Evolutionary conservation across 306 rosid genomes (phyloP).

Genomic region (Begonia loranthoides): DNA sequence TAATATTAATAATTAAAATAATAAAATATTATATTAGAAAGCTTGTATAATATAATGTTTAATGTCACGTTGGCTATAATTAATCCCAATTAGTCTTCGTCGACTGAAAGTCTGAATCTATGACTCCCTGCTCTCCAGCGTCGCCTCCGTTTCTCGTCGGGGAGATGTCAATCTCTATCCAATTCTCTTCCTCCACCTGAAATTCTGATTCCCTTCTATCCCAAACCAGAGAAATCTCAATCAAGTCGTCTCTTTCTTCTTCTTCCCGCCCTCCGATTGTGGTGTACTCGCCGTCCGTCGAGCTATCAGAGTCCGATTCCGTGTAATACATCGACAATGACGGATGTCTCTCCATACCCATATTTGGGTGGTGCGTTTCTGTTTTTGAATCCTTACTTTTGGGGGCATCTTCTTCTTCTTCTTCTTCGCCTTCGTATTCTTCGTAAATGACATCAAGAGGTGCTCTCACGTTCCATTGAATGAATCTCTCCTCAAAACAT

Average conservation of each 20-base stretch:
- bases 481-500: conserved; percentile 41
- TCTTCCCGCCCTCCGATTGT: conserved; percentile 54
- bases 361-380: conserved; percentile 4
- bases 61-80: too few relatives aligned
- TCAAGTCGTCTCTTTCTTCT: conserved; percentile 68
- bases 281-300: conserved; percentile 39
- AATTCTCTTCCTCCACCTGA: conserved; percentile 30
- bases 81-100: too few relatives aligned
- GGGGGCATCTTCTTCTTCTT: conserved; percentile 19
- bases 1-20: too few relatives aligned
- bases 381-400: neutral
- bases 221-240: conserved; percentile 68
- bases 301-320: conserved; percentile 68
- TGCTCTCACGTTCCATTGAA: conserved; percentile 69
- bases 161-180: conserved; percentile 34
- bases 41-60: too few relatives aligned
- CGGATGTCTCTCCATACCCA: conserved; percentile 24
- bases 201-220: conserved; percentile 15
- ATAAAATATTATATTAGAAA: too few relatives aligned
- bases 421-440: conserved; percentile 51
- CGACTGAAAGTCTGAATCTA: too few relatives aligned
- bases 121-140: neutral
- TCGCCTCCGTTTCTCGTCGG: conserved; percentile 13
- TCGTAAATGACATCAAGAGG: conserved; percentile 84
- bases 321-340: conserved; percentile 59